phyloP scores from a whole-genome alignment of 306 rosid species.

The Vigna radiata region DNA sequence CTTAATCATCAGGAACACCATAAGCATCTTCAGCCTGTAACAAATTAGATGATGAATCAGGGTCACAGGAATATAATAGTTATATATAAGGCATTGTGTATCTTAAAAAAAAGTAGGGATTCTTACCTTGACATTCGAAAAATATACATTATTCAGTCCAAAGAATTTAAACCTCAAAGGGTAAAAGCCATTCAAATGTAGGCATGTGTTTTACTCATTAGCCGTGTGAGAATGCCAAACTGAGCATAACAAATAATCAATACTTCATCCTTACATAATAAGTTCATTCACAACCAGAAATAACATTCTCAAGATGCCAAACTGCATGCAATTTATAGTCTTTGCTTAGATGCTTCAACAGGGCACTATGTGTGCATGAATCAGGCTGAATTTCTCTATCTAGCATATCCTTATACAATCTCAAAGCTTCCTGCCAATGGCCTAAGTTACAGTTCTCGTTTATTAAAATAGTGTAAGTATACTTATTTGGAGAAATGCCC shows the following conservation, averaged over 20 bases:
- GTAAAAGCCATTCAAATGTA: conserved; percentile 33
- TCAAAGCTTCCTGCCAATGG: conserved; percentile 75
- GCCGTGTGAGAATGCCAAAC: conserved; percentile 44
- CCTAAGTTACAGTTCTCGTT: conserved; percentile 68
- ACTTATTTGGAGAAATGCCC: conserved; percentile 78
- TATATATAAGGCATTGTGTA: conserved; percentile 6
- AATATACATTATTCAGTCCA: conserved; percentile 20
- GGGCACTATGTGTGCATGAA: conserved; percentile 70
- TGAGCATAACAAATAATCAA: conserved; percentile 36
- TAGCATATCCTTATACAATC: conserved; percentile 75
- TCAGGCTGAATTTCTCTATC: conserved; percentile 78
- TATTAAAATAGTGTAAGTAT: conserved; percentile 81
- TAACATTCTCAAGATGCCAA: conserved; percentile 56
- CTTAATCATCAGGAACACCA: conserved; percentile 40
- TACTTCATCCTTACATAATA: conserved; percentile 47
- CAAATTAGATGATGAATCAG: conserved; percentile 46
- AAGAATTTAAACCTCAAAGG: conserved; percentile 37
- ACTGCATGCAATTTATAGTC: conserved; percentile 60
- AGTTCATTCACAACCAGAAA: conserved; percentile 50
- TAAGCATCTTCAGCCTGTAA: conserved; percentile 53
- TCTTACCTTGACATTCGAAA: conserved; percentile 39
- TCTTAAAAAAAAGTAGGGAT: conserved; percentile 18
- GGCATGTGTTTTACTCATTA: conserved; percentile 31
- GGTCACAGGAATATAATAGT: conserved; percentile 17
- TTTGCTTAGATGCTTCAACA: conserved; percentile 61